Base-by-base conservation (phyloP, 2,329 filamentous ascomycete species). In the Myriosclerotinia duriaeana region DNA sequence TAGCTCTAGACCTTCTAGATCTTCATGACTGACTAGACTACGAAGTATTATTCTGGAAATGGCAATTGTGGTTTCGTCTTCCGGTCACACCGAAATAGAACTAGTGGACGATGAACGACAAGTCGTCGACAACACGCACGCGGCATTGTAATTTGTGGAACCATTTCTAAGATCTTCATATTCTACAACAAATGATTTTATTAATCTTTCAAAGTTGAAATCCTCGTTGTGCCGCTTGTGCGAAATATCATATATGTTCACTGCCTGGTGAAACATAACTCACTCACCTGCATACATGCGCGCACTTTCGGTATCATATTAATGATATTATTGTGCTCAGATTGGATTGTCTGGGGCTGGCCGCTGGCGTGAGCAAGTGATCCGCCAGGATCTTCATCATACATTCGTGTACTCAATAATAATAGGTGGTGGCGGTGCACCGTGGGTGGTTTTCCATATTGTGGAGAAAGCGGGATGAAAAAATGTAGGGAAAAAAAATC, bases 331-430 rank as follows among this genome's bases (percentile, higher is more conserved):
- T n/a, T 34, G 55, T n/a, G 17, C 55, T 59, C 55, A 59, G 22
- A 46, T 48, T 36, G 26, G 22, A 46, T 48, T 36, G 26, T 26
- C 26, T 59, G 55, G 55, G 26, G 17, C 42, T 48, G 56, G 56
- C 56, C 20, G 17, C 42, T 48, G 56, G 56, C 56, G 56, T 59
- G 56, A 59, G 44, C 56, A 59, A 59, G 56, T 59, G 56, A 59
- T 59, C 42, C 42, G 42, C 56, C 56, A 48, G 30, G 26, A 48
- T 59, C 56, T 59, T 59, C 40, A 12, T 36, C 20, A 46, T 59
- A 26, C 22, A 44, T 48, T 26, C 55, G 55, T 46, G 55, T 46
- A 59, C 26, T 26, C 26, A 26, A 26, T n/a, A n/a, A n/a, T n/a
- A n/a, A n/a, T 26, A 26, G 26, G 26, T 26, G 26, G 26, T 26